Evolutionary conservation across 2,329 filamentous ascomycete species (phyloP), one percentile per base, ranked within the genome.

Genomic region (Leptodontidium sp.): DNA sequence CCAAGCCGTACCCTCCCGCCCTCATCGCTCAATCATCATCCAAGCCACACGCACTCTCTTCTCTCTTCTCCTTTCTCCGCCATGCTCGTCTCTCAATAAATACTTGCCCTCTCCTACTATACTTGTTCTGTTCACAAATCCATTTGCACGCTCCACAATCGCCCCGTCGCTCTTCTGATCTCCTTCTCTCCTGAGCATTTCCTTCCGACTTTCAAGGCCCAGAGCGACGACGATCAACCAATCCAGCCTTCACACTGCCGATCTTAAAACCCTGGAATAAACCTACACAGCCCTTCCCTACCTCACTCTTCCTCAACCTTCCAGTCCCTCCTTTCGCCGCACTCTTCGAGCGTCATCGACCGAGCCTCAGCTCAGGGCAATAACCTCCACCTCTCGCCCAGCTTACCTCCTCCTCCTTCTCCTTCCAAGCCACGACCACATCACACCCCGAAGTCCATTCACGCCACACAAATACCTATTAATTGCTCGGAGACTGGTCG

Each of bases 241-340:
- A 61, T 49, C 40, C 58, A 24, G 58, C 61, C 52, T 38, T 26
- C 26, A 40, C 17, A 38, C 45, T 49, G 61, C 45, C 26, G 49
- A 63, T 53, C 61, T 26, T 14, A 32, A 47, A 58, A 65, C 52
- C 63, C 52, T 65, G 63, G 40, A 65, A 61, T 47, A 32, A 32
- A 32, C 29, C 38, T 59, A 59, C 55, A 40, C 55, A 59, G 55
- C 55, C 55, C 55, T 59, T 55, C 49, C 49, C 12, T 52, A 11
- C 43, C 45, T 24, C 3, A 2, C 17, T 8, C 24, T 24, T 12
- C 15, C 17, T 8, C 24, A 17, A 32, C 49, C 35, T 26, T 32
- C 38, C 29, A 35, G 14, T 43, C 29, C 50, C 50, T 53, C 35
- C 35, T 43, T 45, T 29, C 35, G 63, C 52, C 63, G 43, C 47